phyloP scores from a whole-genome alignment of 306 rosid genomes.

The Citrullus colocynthis region DNA sequence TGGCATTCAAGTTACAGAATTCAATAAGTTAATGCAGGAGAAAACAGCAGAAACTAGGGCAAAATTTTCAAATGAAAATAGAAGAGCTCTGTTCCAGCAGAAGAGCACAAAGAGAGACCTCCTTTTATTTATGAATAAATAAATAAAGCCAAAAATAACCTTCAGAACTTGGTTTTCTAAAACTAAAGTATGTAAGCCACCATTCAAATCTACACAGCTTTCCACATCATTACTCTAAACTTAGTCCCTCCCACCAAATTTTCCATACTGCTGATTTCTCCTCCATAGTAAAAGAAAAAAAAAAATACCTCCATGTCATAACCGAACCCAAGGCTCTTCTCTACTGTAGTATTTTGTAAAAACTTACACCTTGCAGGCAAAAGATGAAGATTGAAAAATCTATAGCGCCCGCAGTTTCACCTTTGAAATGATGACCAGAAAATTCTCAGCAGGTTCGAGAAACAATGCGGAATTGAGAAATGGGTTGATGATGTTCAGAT shows the following conservation, averaged over 20 bases:
- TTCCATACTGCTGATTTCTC: slow-evolving; percentile 9
- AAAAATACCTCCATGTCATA: slow-evolving; percentile 17
- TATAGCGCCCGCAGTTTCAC: slow-evolving; percentile 18
- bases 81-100: not conserved
- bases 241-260: slow-evolving; percentile 12
- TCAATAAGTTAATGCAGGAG: not conserved
- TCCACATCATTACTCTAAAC: slow-evolving; percentile 31
- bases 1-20: not conserved
- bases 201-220: slow-evolving; percentile 54
- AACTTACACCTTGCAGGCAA: slow-evolving; percentile 28
- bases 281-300: slow-evolving; percentile 25
- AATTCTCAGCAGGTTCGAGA: slow-evolving; percentile 39
- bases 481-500: slow-evolving; percentile 27
- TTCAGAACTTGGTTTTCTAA: slow-evolving; percentile 37
- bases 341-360: slow-evolving; percentile 25
- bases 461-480: slow-evolving; percentile 25
- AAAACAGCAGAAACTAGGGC: not conserved
- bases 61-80: not conserved
- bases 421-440: slow-evolving; percentile 15
- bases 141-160: slow-evolving; percentile 13
- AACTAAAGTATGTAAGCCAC: slow-evolving; percentile 35
- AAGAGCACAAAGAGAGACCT: slow-evolving; percentile 1
- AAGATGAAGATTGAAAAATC: slow-evolving; percentile 35
- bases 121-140: slow-evolving; percentile 4
- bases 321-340: slow-evolving; percentile 16